Base-by-base conservation (phyloP, 1,284 basidiomycete species). In the Uromyces viciae-fabae region DNA sequence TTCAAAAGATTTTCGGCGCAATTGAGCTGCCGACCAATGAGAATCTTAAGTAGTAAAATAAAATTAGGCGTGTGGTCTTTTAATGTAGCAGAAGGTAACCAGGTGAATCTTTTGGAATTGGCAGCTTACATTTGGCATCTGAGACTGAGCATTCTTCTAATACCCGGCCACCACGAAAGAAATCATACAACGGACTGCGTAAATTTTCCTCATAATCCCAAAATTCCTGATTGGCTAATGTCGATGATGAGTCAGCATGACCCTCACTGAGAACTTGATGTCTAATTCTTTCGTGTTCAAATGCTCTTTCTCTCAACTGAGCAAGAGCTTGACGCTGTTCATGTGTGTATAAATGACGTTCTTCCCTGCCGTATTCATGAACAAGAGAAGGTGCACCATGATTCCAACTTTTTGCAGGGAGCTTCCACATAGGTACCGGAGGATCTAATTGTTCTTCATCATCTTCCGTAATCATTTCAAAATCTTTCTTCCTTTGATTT, bases 1-100 rank as follows among this genome's bases (percentile, higher is more conserved):
- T 82, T 91, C 90, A 88, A 98, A 98, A 82, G 91, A 93, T 87
- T 97, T 97, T 75, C 91, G 87, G 71, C 95, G 90, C 72, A 98
- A 88, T 85, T 98, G 95, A 19, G 90, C 88, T 2, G 94, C 92
- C 64, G 88, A 89, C 95, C 95, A 98, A 42, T 92, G 69, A 14
- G 58, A 62, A 74, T 73, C 78, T 81, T 19, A 11, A 60, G 31
- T 43, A 71, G 46, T 9, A 19, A 54, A 14, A n/a, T 66, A 25
- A 64, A n/a, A 9, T 33, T 14, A 77, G 62, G 38, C 28, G 43
- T 46, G 25, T 71, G 46, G 3, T 43, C 38, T 54, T 7, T 8
- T 33, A 1, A 73, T 28, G 14, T 49, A 28, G 31, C 25, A 60
- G 54, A 22, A 52, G 14, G 28, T 42, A 38, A 36, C 3, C 3